phyloP scores from a whole-genome alignment of 1,284 basidiomycete genomes.

The Sphaerobolus stellatus region DNA sequence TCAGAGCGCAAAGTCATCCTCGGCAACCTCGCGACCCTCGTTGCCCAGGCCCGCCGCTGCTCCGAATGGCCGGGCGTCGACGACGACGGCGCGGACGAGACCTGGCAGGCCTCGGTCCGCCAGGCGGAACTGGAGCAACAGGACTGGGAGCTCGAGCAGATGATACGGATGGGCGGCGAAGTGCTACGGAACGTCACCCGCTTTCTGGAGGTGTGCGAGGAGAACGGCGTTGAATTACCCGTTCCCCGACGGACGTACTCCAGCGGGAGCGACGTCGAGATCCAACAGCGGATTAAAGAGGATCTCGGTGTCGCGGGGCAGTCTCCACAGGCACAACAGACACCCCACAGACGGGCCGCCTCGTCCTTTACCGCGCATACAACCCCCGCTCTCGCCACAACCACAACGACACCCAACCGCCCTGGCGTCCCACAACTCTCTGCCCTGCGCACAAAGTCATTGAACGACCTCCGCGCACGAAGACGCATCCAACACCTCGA shows the following conservation, averaged over 20 bases:
- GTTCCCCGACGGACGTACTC: neutral
- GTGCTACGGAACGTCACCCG: conserved; percentile 71
- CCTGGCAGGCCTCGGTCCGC: conserved; percentile 24
- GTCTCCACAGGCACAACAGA: neutral
- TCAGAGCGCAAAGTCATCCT: conserved; percentile 83
- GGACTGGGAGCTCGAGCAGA: conserved; percentile 57
- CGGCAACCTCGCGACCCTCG: conserved; percentile 79
- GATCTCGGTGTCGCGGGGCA: conserved; percentile 4
- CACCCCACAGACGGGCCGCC: neutral
- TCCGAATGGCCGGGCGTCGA: conserved; percentile 36
- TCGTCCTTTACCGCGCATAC: no score
- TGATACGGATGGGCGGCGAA: conserved; percentile 73
- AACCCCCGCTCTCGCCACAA: no score
- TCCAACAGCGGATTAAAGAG: neutral
- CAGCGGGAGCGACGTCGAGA: conserved; percentile 6
- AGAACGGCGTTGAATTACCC: conserved; percentile 9
- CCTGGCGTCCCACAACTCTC: conserved; percentile 33
- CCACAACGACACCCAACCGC: neutral
- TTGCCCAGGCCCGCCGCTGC: conserved; percentile 76
- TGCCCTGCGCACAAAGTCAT: conserved; percentile 49
- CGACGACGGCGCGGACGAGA: conserved; percentile 47
- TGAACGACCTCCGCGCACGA: conserved; percentile 50
- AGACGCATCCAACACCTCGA: conserved; percentile 22
- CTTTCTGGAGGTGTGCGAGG: conserved; percentile 42
- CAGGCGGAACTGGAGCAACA: conserved; percentile 32